Conservation (phyloP, 2,329 filamentous ascomycete species). For the Colletotrichum siamense region DNA sequence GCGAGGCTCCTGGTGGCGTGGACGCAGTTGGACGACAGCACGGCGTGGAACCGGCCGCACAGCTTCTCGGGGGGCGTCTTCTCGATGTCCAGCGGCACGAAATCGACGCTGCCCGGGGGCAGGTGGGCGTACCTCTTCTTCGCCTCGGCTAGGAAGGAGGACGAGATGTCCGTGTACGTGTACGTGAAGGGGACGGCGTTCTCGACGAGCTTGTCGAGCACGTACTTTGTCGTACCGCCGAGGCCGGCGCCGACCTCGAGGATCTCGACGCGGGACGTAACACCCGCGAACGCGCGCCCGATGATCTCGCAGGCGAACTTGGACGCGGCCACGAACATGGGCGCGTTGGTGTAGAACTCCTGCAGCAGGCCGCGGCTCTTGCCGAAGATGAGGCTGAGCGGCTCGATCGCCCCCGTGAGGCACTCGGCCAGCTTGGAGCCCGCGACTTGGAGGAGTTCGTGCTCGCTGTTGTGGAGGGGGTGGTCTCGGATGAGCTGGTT, state of each 20-base stretch:
- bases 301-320: neutral
- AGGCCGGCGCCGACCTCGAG: constrained; percentile 51
- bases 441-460: neutral
- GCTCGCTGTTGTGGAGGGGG: neutral
- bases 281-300: neutral
- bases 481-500: neutral
- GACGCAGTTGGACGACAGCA: too few relatives aligned
- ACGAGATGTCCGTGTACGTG: too few relatives aligned
- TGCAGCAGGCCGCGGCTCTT: neutral
- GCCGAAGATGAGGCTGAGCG: neutral
- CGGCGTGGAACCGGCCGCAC: too few relatives aligned
- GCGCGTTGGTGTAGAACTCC: neutral
- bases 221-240: neutral
- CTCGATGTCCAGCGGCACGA: too few relatives aligned
- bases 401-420: neutral
- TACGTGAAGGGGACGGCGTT: too few relatives aligned
- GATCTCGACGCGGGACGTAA: constrained; percentile 32
- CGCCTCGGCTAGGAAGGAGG: too few relatives aligned
- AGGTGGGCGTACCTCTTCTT: too few relatives aligned
- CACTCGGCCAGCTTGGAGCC: neutral
- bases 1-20: too few relatives aligned
- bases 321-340: neutral
- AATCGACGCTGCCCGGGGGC: too few relatives aligned
- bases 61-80: too few relatives aligned
- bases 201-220: neutral